These are phyloP conservation scores for Botryotinia narcissicola DNA, from an alignment of 2,329 filamentous ascomycete species.

Conservation along the genomic window DNA sequence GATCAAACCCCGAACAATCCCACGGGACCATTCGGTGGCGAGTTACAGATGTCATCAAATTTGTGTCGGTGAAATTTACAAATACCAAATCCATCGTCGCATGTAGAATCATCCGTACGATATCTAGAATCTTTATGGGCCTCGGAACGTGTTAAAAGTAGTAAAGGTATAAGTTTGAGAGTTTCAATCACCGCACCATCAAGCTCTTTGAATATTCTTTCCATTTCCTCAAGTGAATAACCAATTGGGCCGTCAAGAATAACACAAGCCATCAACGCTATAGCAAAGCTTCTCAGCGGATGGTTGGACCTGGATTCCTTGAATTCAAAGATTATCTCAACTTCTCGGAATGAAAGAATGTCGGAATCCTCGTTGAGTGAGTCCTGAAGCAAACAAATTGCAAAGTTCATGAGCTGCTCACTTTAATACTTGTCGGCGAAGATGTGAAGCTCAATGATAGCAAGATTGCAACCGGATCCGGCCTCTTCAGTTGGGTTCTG, in stretches of 20 bases:
- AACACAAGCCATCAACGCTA: not conserved
- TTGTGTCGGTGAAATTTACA: not conserved
- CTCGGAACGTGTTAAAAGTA: no score
- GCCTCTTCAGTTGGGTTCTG: no score
- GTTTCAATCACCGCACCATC: not conserved
- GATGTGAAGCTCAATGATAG: not conserved
- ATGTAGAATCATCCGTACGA: not conserved
- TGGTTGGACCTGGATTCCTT: not conserved
- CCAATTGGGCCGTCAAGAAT: not conserved
- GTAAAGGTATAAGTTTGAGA: not conserved
- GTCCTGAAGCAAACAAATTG: not conserved
- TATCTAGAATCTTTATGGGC: not conserved
- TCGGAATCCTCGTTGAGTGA: not conserved
- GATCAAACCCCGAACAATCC: no score
- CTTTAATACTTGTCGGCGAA: not conserved
- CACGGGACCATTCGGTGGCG: no score
- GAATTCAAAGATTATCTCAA: not conserved
- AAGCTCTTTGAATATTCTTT: not conserved
- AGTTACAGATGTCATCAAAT: rapidly evolving
- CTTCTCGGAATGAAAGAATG: not conserved
- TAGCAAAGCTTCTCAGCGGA: not conserved
- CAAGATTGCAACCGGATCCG: not conserved
- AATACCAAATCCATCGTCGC: not conserved
- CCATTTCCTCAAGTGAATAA: not conserved
- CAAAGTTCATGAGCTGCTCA: not conserved